These are phyloP conservation scores for Baorangia bicolor DNA, from an alignment of 768 basidiomycete genomes.

Conservation along the genomic window DNA sequence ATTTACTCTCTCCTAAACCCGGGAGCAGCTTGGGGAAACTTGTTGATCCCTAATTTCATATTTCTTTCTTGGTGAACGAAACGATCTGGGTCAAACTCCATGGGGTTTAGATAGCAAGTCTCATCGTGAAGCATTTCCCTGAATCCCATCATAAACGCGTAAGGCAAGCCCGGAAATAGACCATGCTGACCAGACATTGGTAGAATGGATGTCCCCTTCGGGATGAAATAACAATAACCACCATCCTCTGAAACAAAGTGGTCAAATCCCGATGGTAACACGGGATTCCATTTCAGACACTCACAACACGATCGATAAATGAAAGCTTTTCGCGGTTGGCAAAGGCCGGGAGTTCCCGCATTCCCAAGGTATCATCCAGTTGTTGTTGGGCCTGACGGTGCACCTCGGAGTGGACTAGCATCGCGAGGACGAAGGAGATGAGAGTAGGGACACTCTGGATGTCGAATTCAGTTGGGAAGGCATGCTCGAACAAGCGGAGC, in stretches of 20 bases:
- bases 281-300: constrained; percentile 47
- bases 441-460: constrained; percentile 50
- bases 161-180: constrained; percentile 8
- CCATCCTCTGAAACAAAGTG: constrained; percentile 36
- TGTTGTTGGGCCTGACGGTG: constrained; percentile 50
- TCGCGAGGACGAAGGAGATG: constrained; percentile 51
- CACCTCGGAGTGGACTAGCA: constrained; percentile 52
- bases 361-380: constrained; percentile 47
- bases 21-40: constrained; percentile 38
- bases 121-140: constrained; percentile 46
- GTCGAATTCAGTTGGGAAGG: constrained; percentile 6
- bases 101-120: constrained; percentile 38
- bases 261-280: constrained; percentile 24
- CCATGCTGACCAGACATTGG: constrained; percentile 42
- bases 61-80: constrained; percentile 33
- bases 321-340: constrained; percentile 42
- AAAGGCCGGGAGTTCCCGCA: constrained; percentile 43
- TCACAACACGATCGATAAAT: constrained; percentile 36
- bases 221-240: constrained; percentile 47
- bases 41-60: constrained; percentile 31
- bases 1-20: constrained; percentile 42
- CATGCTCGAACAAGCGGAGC: constrained; percentile 25
- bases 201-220: constrained; percentile 45
- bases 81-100: constrained; percentile 39
- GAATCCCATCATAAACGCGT: constrained; percentile 13